Conservation (phyloP, 148 eudicot species). For the Rhododendron mucronatum region DNA sequence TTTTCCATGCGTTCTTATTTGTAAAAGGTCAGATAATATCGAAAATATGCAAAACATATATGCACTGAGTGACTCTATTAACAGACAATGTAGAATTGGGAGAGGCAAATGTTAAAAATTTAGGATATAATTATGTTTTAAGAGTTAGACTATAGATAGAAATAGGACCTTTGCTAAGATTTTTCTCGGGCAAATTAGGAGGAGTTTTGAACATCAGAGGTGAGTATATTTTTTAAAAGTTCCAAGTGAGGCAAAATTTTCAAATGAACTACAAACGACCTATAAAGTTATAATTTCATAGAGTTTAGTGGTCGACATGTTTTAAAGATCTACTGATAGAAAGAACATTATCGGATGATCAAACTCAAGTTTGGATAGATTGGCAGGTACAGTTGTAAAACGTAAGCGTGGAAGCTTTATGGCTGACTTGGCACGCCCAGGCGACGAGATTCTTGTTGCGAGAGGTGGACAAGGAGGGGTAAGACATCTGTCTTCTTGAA, state of each 20-base stretch:
- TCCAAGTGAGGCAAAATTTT: background rate
- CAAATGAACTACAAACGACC: background rate
- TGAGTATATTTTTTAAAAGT: background rate
- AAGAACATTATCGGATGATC: background rate
- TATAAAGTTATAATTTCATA: background rate
- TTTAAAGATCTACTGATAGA: background rate
- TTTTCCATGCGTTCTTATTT: background rate
- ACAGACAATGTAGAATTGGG: background rate
- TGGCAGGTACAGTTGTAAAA: conserved; percentile 86
- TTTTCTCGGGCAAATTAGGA: background rate
- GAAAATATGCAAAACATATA: background rate
- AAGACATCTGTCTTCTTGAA: conserved; percentile 21
- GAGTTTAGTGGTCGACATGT: background rate
- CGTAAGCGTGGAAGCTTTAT: conserved; percentile 81
- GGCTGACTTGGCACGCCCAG: conserved; percentile 86
- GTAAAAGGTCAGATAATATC: background rate
- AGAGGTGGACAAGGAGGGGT: conserved; percentile 99
- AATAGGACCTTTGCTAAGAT: background rate
- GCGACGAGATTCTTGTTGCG: conserved; percentile 90
- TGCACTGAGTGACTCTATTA: background rate
- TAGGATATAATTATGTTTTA: background rate
- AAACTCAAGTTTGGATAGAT: background rate
- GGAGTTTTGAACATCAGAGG: background rate
- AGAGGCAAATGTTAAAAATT: background rate
- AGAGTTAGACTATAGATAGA: background rate